These are phyloP conservation scores for Erodium moschatum DNA, from an alignment of 441 rosid species.

Conservation along the genomic window DNA sequence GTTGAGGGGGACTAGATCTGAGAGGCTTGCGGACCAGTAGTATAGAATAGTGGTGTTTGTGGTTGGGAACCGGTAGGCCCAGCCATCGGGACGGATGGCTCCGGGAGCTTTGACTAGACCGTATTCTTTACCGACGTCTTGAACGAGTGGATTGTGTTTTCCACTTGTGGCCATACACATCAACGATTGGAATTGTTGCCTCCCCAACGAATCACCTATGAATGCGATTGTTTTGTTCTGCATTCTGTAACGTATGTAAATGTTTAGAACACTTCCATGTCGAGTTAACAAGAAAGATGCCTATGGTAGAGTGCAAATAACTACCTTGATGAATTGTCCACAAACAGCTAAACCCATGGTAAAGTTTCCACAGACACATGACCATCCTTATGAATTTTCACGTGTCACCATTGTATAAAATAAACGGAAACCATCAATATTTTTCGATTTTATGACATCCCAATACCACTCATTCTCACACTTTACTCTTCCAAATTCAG, in stretches of 20 bases:
- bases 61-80: conserved; percentile 49
- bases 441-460: too few relatives aligned
- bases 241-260: conserved; percentile 37
- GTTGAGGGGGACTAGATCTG: conserved; percentile 45
- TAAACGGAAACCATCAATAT: too few relatives aligned
- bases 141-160: conserved; percentile 37
- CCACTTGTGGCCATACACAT: conserved; percentile 73
- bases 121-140: conserved; percentile 49
- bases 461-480: too few relatives aligned
- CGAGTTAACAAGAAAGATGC: not conserved
- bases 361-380: too few relatives aligned
- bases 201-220: conserved; percentile 64
- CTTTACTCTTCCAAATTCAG: too few relatives aligned
- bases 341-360: too few relatives aligned
- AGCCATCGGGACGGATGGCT: conserved; percentile 56
- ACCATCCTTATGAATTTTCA: too few relatives aligned
- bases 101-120: conserved; percentile 44
- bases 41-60: conserved; percentile 63
- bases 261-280: conserved; percentile 6
- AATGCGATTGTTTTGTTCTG: conserved; percentile 66
- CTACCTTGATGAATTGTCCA: too few relatives aligned
- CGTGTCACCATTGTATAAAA: too few relatives aligned
- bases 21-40: conserved; percentile 62
- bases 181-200: conserved; percentile 72
- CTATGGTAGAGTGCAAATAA: not conserved